phyloP scores from a whole-genome alignment of 1,284 basidiomycete species.

The Pterula multifida region DNA sequence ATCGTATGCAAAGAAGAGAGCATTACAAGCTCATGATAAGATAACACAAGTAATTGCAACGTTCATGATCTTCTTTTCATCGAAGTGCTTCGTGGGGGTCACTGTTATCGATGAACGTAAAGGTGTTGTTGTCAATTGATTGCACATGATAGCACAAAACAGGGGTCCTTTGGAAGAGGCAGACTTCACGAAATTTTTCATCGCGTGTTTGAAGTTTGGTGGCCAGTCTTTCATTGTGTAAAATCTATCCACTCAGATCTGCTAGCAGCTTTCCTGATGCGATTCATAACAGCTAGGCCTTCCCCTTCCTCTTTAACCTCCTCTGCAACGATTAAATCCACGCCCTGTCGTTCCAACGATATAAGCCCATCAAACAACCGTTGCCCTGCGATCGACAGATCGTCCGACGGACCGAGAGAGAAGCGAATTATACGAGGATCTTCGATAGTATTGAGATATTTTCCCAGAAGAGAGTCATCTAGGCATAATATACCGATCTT shows the following conservation, averaged over 20 bases:
- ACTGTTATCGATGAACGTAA: too few species aligned
- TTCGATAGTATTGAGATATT: neutral
- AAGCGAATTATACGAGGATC: neutral
- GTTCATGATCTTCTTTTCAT: too few species aligned
- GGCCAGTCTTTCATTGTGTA: too few species aligned
- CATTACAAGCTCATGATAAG: too few species aligned
- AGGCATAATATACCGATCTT: neutral
- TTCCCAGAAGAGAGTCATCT: neutral
- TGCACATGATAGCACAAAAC: too few species aligned
- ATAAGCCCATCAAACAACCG: slow-evolving; percentile 85
- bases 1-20: too few species aligned
- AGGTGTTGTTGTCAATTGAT: too few species aligned
- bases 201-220: too few species aligned
- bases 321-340: slow-evolving; percentile 83
- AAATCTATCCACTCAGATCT: slow-evolving; percentile 37
- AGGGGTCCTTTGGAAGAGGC: too few species aligned
- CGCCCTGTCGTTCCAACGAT: slow-evolving; percentile 60
- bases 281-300: slow-evolving; percentile 94
- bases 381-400: slow-evolving; percentile 65
- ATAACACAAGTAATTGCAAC: too few species aligned
- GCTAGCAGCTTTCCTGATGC: slow-evolving; percentile 89
- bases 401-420: slow-evolving; percentile 47
- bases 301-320: slow-evolving; percentile 74
- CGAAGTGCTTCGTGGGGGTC: too few species aligned
- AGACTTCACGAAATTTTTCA: too few species aligned